Evolutionary conservation across 2,329 filamentous ascomycete genomes (phyloP), one percentile per base, ranked within the genome.

Genomic region (Aspergillus brunneoviolaceus): DNA sequence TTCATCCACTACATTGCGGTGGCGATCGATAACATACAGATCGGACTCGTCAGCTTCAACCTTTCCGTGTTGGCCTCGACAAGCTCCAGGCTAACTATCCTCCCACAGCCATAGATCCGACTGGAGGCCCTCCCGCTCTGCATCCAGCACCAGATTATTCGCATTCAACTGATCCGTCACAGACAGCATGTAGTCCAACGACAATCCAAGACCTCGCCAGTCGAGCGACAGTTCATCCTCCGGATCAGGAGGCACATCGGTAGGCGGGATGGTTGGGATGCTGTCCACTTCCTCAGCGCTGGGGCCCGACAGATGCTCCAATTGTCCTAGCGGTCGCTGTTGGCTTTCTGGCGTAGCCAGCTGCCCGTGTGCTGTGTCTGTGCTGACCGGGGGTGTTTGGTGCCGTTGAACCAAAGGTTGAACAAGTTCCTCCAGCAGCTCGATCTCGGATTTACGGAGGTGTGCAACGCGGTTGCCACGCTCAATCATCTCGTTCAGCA

Each of bases 401-500:
- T 49, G 47, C 1, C 54, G 51, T n/a, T 33, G 56, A 1, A 52
- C 12, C 23, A 68, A 49, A 5, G 64, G 66, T 19, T 61, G 61
- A 7, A 63, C 59, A 4, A 68, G 48, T 14, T 68, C 66, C 21
- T 68, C 63, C 4, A 67, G 12, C 2, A 67, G 57, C 49, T 67
- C 66, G n/a, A 67, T 63, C 31, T 68, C 66, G 11, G 63, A 68
- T n/a, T 61, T 68, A 11, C 66, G 66, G 5, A 68, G 54, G 42
- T 66, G 65, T 6, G 65, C 65, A 1, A 67, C 64, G 10, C 64
- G 63, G 35, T 64, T 67, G 9, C 65, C 65, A 2, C 65, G 53
- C 1, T 59, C 48, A 5, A 67, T 67, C 66, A 68, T 65, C 3
- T 65, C 65, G 4, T 68, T 58, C 0, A 68, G 59, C 0, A 68